Conservation (phyloP, 352 stramenopile species). For the Elongisporangium senticosum region DNA sequence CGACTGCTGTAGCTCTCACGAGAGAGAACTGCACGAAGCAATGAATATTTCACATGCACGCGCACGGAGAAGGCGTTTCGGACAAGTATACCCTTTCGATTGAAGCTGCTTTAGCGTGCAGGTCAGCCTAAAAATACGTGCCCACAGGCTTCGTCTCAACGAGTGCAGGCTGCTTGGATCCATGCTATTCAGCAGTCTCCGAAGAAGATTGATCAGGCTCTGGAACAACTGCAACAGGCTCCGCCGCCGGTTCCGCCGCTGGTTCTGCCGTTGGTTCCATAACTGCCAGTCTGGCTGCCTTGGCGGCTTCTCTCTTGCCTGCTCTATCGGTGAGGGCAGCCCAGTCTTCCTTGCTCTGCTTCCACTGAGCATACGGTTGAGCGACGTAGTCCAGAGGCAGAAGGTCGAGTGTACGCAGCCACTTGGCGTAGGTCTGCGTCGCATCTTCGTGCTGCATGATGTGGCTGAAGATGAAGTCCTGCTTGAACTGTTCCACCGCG, state of each 20-base stretch:
- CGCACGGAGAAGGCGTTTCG: background rate
- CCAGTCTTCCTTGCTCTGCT: constrained; percentile 68
- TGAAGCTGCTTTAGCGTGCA: background rate
- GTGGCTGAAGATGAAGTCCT: constrained; percentile 68
- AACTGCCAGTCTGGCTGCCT: constrained; percentile 13
- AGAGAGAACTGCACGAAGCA: constrained; percentile 13
- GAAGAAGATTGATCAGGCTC: background rate
- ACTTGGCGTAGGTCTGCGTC: constrained; percentile 78
- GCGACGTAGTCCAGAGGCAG: constrained; percentile 68
- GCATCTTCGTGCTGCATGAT: constrained; percentile 78
- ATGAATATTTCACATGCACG: constrained; percentile 10
- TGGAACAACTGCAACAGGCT: background rate
- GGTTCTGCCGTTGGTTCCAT: background rate
- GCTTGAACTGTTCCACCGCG: constrained; percentile 75
- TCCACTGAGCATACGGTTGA: constrained; percentile 61
- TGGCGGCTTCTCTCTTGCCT: constrained; percentile 35
- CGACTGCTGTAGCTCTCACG: constrained; percentile 6
- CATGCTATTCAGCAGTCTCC: background rate
- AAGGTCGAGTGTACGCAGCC: constrained; percentile 61
- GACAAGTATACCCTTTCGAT: background rate
- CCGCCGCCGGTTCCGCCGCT: background rate
- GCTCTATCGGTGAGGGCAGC: constrained; percentile 27
- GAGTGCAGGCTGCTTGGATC: background rate
- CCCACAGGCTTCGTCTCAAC: background rate
- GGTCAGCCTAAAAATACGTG: background rate